These are phyloP conservation scores for Solanum chacoense DNA, from an alignment of 305 asterid species.

Conservation along the genomic window DNA sequence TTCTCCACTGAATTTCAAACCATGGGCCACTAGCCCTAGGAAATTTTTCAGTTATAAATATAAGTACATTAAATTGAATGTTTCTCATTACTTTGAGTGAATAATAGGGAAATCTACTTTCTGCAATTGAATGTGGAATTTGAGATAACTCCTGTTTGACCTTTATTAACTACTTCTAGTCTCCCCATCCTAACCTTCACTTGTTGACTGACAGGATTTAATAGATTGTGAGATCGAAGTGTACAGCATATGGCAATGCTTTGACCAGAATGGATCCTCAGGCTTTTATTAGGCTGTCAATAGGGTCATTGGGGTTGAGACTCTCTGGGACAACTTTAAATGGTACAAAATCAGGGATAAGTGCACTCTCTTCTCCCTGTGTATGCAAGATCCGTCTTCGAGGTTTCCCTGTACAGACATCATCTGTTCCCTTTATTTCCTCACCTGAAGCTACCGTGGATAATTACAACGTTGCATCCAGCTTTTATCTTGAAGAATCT, in stretches of 20 bases:
- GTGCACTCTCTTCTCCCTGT: conserved; percentile 52
- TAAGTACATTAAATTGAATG: background rate
- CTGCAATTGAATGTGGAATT: background rate
- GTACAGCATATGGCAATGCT: conserved; percentile 34
- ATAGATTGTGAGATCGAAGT: background rate
- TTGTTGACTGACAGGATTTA: background rate
- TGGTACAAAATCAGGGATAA: conserved; percentile 39
- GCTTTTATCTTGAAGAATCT: conserved; percentile 81
- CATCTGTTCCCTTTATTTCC: conserved; percentile 55
- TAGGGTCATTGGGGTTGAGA: conserved; percentile 75
- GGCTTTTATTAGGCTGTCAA: conserved; percentile 75
- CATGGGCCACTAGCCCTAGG: background rate
- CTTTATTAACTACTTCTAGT: conserved; percentile 2
- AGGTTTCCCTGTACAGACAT: conserved; percentile 90
- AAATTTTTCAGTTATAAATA: background rate
- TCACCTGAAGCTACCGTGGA: conserved; percentile 60
- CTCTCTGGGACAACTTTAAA: conserved; percentile 29
- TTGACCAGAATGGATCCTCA: conserved; percentile 77
- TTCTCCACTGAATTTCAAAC: background rate
- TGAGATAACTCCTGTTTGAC: background rate
- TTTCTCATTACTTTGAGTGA: background rate
- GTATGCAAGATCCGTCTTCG: conserved; percentile 82
- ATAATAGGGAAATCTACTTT: background rate
- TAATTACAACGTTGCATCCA: conserved; percentile 51
- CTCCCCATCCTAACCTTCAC: conserved; percentile 6